These are phyloP conservation scores for Pseudonitzschia multiseries DNA, from an alignment of 108 stramenopile genomes.

Conservation along the genomic window DNA sequence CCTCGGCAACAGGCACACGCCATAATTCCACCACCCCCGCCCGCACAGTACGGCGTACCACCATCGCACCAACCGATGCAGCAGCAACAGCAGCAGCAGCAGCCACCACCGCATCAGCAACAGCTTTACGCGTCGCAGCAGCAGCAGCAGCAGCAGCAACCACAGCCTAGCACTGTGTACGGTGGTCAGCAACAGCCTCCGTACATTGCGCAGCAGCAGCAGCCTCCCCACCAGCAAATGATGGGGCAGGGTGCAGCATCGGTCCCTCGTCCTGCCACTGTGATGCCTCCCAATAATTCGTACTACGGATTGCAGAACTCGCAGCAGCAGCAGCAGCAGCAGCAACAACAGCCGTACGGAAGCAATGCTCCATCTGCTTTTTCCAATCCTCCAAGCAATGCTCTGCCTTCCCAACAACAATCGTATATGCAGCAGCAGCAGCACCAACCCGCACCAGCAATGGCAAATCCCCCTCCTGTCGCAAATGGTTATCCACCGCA, in stretches of 20 bases:
- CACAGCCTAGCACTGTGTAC: neutral
- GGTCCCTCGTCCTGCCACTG: conserved; percentile 1
- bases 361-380: neutral
- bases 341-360: conserved; percentile 4
- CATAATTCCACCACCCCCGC: neutral
- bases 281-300: neutral
- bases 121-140: conserved; percentile 19
- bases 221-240: conserved; percentile 9
- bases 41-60: conserved; percentile 9
- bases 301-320: neutral
- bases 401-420: neutral
- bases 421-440: conserved; percentile 5
- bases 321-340: conserved; percentile 11
- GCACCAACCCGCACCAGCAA: neutral
- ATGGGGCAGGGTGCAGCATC: neutral
- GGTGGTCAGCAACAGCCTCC: conserved; percentile 19
- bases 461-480: neutral
- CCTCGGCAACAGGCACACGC: conserved; percentile 24
- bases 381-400: neutral
- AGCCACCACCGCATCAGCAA: conserved; percentile 17
- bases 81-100: conserved; percentile 22
- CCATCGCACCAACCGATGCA: conserved; percentile 11
- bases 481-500: neutral
- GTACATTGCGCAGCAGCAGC: conserved; percentile 21
- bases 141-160: conserved; percentile 29